phyloP scores from a whole-genome alignment of 768 basidiomycete species.

The Cystofilobasidium ferigula region DNA sequence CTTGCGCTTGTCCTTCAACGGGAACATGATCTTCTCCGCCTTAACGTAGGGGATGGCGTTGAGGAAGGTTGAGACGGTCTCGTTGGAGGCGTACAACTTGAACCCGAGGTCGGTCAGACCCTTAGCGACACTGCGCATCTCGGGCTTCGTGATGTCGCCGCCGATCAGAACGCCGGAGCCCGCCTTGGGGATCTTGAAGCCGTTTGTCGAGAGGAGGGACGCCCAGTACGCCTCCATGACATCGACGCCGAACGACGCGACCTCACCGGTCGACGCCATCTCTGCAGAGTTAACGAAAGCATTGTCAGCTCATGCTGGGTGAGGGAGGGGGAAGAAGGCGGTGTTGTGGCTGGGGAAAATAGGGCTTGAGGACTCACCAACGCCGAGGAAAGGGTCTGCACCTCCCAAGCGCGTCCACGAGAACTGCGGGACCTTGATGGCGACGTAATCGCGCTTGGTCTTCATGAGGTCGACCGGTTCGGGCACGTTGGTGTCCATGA shows the following conservation, averaged over 20 bases:
- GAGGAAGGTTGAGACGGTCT: too few species aligned
- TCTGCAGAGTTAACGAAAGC: conserved; percentile 43
- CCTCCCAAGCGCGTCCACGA: conserved; percentile 93
- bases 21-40: conserved; percentile 82
- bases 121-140: conserved; percentile 73
- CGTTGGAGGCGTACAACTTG: conserved; percentile 89
- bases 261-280: conserved; percentile 97
- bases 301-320: background rate
- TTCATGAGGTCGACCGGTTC: conserved; percentile 86
- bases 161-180: conserved; percentile 84
- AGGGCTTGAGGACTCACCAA: too few species aligned
- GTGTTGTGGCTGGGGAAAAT: background rate
- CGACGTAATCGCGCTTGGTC: conserved; percentile 74
- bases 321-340: background rate
- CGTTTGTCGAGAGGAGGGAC: conserved; percentile 84
- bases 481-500: conserved; percentile 73
- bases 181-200: conserved; percentile 78
- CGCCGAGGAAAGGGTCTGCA: conserved; percentile 53
- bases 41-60: conserved; percentile 32
- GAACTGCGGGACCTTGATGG: conserved; percentile 97
- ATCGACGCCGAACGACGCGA: conserved; percentile 87
- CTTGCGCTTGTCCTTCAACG: conserved; percentile 78
- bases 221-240: conserved; percentile 73
- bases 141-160: conserved; percentile 75
- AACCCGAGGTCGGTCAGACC: conserved; percentile 75